Percentiles rank a stretch among this genome's conserved stretches.
These are phyloP conservation scores for Catharanthus roseus DNA, from an alignment of 257 asterid genomes.

Conservation along the genomic window DNA sequence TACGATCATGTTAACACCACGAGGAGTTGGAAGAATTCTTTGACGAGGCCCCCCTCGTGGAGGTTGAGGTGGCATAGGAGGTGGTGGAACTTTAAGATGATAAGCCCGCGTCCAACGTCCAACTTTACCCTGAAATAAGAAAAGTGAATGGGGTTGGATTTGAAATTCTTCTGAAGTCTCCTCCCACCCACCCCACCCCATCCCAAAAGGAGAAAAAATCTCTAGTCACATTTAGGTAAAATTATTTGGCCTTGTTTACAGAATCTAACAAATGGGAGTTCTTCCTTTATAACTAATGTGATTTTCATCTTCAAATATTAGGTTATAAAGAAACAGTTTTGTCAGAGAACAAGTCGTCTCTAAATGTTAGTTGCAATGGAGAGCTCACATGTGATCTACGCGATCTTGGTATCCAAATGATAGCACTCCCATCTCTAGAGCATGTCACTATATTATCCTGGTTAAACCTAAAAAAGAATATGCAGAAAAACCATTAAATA, in stretches of 20 bases:
- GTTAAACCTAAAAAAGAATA: slow-evolving; percentile 56
- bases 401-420: slow-evolving; percentile 94
- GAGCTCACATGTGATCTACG: slow-evolving; percentile 87
- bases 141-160: neutral
- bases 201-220: neutral
- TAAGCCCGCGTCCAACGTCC: slow-evolving; percentile 96
- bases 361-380: neutral
- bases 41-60: slow-evolving; percentile 99
- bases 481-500: neutral
- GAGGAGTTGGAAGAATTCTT: slow-evolving; percentile 96
- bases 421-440: slow-evolving; percentile 99
- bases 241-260: neutral
- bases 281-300: neutral
- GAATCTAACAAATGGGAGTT: neutral
- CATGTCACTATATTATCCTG: slow-evolving; percentile 95
- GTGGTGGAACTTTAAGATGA: slow-evolving; percentile 98
- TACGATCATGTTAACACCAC: slow-evolving; percentile 96
- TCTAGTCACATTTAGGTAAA: neutral
- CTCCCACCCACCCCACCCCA: neutral
- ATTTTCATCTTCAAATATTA: neutral
- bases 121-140: slow-evolving; percentile 59
- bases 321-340: neutral
- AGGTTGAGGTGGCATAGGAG: slow-evolving; percentile 97
- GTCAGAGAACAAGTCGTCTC: neutral
- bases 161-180: neutral